Evolutionary conservation across 2,329 filamentous ascomycete genomes (phyloP).

Genomic region (Akanthomyces lecanii): DNA sequence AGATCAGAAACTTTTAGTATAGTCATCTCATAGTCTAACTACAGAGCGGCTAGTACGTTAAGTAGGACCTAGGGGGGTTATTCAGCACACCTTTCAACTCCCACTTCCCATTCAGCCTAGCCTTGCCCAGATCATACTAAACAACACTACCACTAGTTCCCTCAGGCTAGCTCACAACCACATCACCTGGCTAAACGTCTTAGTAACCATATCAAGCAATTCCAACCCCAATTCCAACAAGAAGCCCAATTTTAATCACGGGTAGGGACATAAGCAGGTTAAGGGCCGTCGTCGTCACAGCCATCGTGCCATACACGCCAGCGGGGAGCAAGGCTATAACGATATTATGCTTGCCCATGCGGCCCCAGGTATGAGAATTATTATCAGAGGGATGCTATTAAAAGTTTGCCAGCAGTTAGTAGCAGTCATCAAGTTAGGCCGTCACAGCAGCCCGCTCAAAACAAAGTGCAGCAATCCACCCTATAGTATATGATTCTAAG

Average conservation of each 20-base stretch:
- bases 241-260: conserved; percentile 17
- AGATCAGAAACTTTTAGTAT: not conserved
- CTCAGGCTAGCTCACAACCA: conserved; percentile 25
- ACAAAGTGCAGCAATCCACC: conserved; percentile 23
- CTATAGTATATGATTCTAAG: not conserved
- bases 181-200: conserved; percentile 27
- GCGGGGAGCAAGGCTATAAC: conserved; percentile 21
- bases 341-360: conserved; percentile 22
- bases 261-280: conserved; percentile 19
- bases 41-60: conserved; percentile 4
- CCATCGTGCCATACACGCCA: conserved; percentile 16
- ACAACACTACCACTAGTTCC: conserved; percentile 20
- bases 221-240: conserved; percentile 20
- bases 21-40: conserved; percentile 18
- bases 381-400: conserved; percentile 19
- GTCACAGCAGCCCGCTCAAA: conserved; percentile 25
- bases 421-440: conserved; percentile 25
- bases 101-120: not conserved
- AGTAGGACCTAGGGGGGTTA: conserved; percentile 19
- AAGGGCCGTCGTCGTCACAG: conserved; percentile 18
- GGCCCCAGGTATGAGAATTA: conserved; percentile 26
- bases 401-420: conserved; percentile 17
- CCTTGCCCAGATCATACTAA: conserved; percentile 26
- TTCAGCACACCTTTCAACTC: conserved; percentile 18
- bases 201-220: conserved; percentile 4